Conservation (phyloP, 345 rosid genomes). For the Populus ilicifolia region DNA sequence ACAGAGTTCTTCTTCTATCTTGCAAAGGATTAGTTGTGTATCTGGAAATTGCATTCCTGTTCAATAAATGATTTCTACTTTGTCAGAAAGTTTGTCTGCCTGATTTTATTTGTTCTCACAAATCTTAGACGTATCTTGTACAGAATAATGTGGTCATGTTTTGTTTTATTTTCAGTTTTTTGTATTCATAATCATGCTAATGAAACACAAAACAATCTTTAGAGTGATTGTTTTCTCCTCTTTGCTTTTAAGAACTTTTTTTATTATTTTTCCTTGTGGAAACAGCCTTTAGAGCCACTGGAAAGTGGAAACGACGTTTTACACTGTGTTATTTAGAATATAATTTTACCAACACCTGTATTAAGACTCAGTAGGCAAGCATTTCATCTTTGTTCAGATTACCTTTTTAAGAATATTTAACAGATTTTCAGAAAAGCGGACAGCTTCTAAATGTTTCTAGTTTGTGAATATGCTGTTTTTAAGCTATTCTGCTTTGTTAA, state of each 20-base stretch:
- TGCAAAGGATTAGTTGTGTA: neutral
- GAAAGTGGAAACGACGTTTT: neutral
- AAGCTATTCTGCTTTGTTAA: neutral
- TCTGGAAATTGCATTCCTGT: neutral
- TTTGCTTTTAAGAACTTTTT: neutral
- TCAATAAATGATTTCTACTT: neutral
- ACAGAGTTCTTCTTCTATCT: slow-evolving; percentile 1
- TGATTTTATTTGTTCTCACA: neutral
- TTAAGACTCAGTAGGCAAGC: neutral
- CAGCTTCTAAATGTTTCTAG: neutral
- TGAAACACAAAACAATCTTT: neutral
- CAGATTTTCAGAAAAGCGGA: neutral
- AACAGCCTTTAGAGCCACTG: neutral
- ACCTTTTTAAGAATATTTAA: neutral
- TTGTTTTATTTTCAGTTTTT: neutral
- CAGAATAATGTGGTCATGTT: neutral
- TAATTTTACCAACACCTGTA: neutral
- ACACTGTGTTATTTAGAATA: neutral
- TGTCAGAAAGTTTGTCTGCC: neutral
- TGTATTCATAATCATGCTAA: neutral
- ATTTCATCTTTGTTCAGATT: neutral
- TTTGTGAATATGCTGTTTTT: neutral
- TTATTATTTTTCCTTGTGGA: neutral
- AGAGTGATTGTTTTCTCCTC: neutral
- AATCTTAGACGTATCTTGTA: neutral